phyloP scores from a whole-genome alignment of 495 filamentous ascomycete genomes.

The Penicillium coprophilum region DNA sequence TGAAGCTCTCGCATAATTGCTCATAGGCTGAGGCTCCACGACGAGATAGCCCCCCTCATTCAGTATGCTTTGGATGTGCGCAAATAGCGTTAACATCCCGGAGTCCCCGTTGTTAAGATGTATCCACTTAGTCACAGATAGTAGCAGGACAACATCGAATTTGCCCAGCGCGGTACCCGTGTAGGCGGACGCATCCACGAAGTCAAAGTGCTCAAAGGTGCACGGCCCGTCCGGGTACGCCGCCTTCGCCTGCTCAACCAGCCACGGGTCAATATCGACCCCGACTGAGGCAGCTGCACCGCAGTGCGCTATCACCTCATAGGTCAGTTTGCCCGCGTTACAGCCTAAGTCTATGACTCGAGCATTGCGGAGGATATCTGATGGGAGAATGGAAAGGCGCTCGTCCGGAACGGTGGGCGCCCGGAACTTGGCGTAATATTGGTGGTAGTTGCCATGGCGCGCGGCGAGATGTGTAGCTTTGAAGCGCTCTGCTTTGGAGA shows the following conservation, averaged over 20 bases:
- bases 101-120: slow-evolving; percentile 33
- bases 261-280: slow-evolving; percentile 34
- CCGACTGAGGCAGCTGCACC: slow-evolving; percentile 28
- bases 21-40: slow-evolving; percentile 34
- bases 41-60: slow-evolving; percentile 31
- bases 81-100: slow-evolving; percentile 28
- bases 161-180: slow-evolving; percentile 39
- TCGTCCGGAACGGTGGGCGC: slow-evolving; percentile 30
- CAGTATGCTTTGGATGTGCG: slow-evolving; percentile 27
- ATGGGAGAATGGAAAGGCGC: slow-evolving; percentile 31
- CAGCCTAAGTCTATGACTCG: slow-evolving; percentile 33
- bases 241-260: slow-evolving; percentile 30
- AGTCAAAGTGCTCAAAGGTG: slow-evolving; percentile 36
- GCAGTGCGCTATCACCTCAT: slow-evolving; percentile 29
- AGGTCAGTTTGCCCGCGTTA: slow-evolving; percentile 31
- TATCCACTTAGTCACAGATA: slow-evolving; percentile 33
- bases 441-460: slow-evolving; percentile 34
- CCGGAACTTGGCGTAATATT: slow-evolving; percentile 34
- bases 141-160: slow-evolving; percentile 31
- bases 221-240: slow-evolving; percentile 30
- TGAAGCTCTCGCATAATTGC: slow-evolving; percentile 33
- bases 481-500: slow-evolving; percentile 32
- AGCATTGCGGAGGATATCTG: slow-evolving; percentile 29
- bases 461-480: slow-evolving; percentile 34
- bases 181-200: slow-evolving; percentile 56